Base-by-base conservation (phyloP, 257 asterid genomes). In the Coffea canephora region DNA sequence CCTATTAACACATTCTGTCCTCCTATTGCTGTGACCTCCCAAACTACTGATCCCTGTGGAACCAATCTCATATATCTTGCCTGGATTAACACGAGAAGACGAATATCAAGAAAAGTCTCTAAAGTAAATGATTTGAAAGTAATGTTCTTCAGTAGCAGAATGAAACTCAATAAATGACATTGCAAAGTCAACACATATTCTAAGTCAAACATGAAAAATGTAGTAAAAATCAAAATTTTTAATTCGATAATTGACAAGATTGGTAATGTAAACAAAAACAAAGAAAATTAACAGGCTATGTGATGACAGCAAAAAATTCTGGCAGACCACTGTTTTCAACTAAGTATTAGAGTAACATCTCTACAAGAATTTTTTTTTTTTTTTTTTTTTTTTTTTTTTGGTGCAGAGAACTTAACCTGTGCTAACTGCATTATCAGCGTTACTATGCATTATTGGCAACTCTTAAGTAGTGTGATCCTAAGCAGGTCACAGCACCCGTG, bases 41-140 rank as follows among this genome's bases (percentile, higher is more conserved):
- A 92, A 83, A 89, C 96, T 94, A 81, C 97, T 94, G 57, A 92
- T 92, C 69, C 97, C 97, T 11, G 91, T 87, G 0, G 97, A 89
- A 54, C 98, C 98, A 78, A 92, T 91, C 89, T 94, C 97, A 77
- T 68, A 90, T 82, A 92, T 92, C 79, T 76, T 86, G 66, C 97
- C 97, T 94, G 76, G 80, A 91, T 78, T 71, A 81, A 66, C 64
- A 74, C 61, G 69, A 73, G 81, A 68, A 36, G 18, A 70, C 15
- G 69, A 34, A 14, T 48, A 49, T 45, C 16, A 73, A 54, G 6
- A 54, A 55, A 36, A 59, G 43, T 14, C 5, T 7, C 39, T 39
- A 1, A 3, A 0, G 27, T 16, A 48, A 52, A 19, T 7, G 1
- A 39, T 78, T 1, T 57, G 71, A 8, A 4, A 23, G 16, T 3